Conservation (phyloP, 345 rosid genomes). For the Jatropha curcas region DNA sequence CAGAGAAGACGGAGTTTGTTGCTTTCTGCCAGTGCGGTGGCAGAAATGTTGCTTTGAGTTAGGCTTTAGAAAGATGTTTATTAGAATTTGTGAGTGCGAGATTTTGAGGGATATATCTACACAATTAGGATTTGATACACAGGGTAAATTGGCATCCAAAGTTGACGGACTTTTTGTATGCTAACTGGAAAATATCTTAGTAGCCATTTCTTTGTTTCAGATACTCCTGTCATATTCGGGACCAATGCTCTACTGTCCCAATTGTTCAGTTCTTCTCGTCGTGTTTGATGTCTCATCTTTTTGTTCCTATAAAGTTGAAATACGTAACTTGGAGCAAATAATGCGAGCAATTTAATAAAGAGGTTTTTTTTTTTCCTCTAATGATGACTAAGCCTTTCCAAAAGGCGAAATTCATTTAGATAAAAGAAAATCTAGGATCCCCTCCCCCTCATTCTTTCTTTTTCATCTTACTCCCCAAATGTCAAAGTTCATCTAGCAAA, state of each 20-base stretch:
- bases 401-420: background rate
- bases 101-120: background rate
- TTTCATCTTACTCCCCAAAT: background rate
- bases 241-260: background rate
- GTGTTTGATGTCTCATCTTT: background rate
- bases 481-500: background rate
- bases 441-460: background rate
- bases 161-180: background rate
- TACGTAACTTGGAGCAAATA: background rate
- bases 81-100: background rate
- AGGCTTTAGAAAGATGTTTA: background rate
- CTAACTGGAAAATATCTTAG: background rate
- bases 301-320: background rate
- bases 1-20: background rate
- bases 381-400: background rate
- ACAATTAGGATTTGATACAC: background rate
- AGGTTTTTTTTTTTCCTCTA: background rate
- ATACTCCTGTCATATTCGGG: background rate
- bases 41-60: background rate
- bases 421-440: background rate
- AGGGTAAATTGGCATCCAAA: background rate
- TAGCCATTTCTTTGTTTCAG: conserved; percentile 3
- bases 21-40: background rate
- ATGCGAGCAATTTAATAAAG: background rate
- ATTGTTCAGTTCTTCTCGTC: background rate